Conservation (phyloP, 257 asterid species). For the Dorcoceras hygrometricum region DNA sequence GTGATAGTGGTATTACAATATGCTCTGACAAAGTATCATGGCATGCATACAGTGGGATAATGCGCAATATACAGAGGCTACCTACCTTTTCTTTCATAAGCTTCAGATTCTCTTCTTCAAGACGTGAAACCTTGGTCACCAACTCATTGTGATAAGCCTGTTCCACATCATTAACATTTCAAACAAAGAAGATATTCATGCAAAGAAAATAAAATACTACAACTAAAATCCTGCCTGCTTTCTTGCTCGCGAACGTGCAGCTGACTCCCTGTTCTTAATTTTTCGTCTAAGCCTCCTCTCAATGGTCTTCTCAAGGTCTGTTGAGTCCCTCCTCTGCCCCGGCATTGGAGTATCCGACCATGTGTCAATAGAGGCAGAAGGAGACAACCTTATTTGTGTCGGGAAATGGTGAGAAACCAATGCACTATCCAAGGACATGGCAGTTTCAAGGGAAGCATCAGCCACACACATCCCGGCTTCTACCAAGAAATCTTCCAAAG, state of each 20-base stretch:
- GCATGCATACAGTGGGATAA: neutral
- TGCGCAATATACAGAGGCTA: neutral
- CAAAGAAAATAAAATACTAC: slow-evolving; percentile 6
- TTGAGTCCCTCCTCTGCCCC: slow-evolving; percentile 54
- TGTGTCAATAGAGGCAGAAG: slow-evolving; percentile 57
- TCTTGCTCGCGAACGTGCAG: slow-evolving; percentile 92
- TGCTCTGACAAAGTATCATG: neutral
- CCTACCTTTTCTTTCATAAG: slow-evolving; percentile 72
- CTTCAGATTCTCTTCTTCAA: slow-evolving; percentile 70
- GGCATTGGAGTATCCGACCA: slow-evolving; percentile 56
- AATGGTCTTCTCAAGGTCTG: slow-evolving; percentile 53
- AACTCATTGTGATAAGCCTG: slow-evolving; percentile 92
- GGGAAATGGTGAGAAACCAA: slow-evolving; percentile 39
- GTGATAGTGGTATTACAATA: neutral
- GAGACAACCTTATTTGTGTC: slow-evolving; percentile 48
- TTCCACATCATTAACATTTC: neutral
- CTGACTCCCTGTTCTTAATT: slow-evolving; percentile 86
- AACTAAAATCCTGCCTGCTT: slow-evolving; percentile 61
- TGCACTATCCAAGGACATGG: slow-evolving; percentile 57
- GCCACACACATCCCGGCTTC: slow-evolving; percentile 63
- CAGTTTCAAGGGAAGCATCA: slow-evolving; percentile 50
- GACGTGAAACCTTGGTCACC: slow-evolving; percentile 73
- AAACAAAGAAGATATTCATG: neutral
- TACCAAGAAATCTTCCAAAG: slow-evolving; percentile 77
- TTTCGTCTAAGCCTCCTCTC: slow-evolving; percentile 82